Evolutionary conservation across 2,329 filamentous ascomycete species (phyloP).

Genomic region (Fusarium papillatum): DNA sequence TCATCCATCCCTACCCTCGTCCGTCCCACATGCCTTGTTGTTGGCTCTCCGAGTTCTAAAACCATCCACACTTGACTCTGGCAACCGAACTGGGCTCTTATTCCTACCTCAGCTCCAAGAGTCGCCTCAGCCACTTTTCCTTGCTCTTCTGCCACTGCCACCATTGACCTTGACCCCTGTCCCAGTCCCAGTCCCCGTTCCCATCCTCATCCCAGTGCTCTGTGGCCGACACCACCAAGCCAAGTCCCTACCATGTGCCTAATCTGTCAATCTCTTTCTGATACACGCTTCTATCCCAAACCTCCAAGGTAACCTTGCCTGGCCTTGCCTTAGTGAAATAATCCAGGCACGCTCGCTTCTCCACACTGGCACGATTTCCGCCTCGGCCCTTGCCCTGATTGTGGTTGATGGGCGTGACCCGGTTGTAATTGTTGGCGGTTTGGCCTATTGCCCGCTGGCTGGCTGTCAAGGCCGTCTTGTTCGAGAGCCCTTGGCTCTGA

Average conservation of each 20-base stretch:
- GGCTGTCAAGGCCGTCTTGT: background rate
- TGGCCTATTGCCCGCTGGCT: constrained; percentile 17
- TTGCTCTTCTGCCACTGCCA: constrained; percentile 21
- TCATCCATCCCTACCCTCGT: constrained; percentile 35
- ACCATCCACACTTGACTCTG: constrained; percentile 30
- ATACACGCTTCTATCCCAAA: constrained; percentile 53
- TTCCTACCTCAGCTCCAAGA: constrained; percentile 22
- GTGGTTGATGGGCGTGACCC: constrained; percentile 33
- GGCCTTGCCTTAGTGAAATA: constrained; percentile 55
- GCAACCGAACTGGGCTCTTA: constrained; percentile 6
- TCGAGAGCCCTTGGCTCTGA: constrained; percentile 24
- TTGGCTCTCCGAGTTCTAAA: constrained; percentile 35
- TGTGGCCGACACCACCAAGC: constrained; percentile 21
- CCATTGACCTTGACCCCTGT: constrained; percentile 9
- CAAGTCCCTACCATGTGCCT: constrained; percentile 13
- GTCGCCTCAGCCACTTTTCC: constrained; percentile 37
- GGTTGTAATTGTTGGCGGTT: constrained; percentile 25
- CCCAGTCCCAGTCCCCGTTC: constrained; percentile 24
- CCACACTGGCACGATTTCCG: constrained; percentile 51
- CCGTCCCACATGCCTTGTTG: constrained; percentile 40
- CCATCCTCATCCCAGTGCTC: constrained; percentile 17
- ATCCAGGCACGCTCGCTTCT: constrained; percentile 56
- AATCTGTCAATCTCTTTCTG: constrained; percentile 55
- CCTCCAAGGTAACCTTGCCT: constrained; percentile 26
- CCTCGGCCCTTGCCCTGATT: constrained; percentile 35